Base-by-base conservation (phyloP, 2,329 filamentous ascomycete genomes). In the Cytospora paraplurivora region DNA sequence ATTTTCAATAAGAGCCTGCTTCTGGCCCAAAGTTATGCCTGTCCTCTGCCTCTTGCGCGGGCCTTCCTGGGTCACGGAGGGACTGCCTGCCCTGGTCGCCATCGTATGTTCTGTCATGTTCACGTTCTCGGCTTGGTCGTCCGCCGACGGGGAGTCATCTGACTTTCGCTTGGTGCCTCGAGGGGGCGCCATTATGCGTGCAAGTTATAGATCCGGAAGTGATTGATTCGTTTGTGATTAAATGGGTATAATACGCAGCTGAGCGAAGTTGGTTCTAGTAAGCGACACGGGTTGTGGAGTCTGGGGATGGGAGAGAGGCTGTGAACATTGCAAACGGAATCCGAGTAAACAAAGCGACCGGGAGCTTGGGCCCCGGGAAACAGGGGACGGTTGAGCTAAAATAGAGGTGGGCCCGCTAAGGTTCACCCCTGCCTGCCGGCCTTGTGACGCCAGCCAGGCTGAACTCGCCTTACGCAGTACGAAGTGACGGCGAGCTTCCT, bases 1-100 rank as follows among this genome's bases (percentile, higher is more conserved):
- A 71, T 97, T 96, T 71, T 97, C 92, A 64, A 97, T 89, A 58
- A 97, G 79, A 12, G 90, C 89, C 76, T 95, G 91, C 76, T 96
- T 97, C 74, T 96, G 92, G 49, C 82, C 81, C 62, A 85, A 74
- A 3, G 87, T 88, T 67, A 94, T 84, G 51, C 82, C 85, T 64
- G 84, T 77, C 71, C 78, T 82, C 68, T 77, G 82, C 77, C 85
- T 89, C 76, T 84, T 88, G 61, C 84, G 82, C 1, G 89, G 88
- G 71, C 86, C 89, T 78, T 79, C 68, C 72, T 75, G 37, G 75
- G 77, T 66, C 75, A 77, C 66, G 35, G 76, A 76, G 57, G 76
- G 75, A 21, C 69, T 72, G 47, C 69, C 71, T 32, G 67, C 70
- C 65, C 76, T 76, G 13, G 74, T 76, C 6, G 76, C 72, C 33